Percentiles rank a stretch among this genome's conserved stretches.
Conservation (phyloP, 1,284 basidiomycete species). For the Apiotrichum mycotoxinovorans region DNA sequence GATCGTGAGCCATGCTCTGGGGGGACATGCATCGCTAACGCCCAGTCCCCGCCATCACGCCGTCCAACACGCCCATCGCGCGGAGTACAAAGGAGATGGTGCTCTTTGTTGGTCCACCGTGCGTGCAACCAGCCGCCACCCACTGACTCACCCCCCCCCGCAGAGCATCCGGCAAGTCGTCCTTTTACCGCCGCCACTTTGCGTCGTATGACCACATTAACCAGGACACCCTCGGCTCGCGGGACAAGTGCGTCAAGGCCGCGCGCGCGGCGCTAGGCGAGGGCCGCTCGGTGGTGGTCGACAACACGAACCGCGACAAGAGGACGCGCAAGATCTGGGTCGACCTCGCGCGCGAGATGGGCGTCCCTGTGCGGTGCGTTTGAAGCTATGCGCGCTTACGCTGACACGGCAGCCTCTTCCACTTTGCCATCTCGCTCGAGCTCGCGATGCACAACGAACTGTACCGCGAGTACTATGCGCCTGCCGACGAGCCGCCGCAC, state of each 20-base stretch:
- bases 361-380: slow-evolving; percentile 59
- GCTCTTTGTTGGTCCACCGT: slow-evolving; percentile 80
- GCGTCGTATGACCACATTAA: slow-evolving; percentile 76
- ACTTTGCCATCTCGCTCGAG: slow-evolving; percentile 67
- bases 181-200: slow-evolving; percentile 71
- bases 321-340: slow-evolving; percentile 67
- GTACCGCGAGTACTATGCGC: slow-evolving; percentile 63
- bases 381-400: not conserved
- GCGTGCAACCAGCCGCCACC: slow-evolving; percentile 7
- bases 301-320: slow-evolving; percentile 78
- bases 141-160: slow-evolving; percentile 1
- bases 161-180: slow-evolving; percentile 74
- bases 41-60: slow-evolving; percentile 59
- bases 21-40: slow-evolving; percentile 8
- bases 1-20: not conserved
- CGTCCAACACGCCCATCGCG: slow-evolving; percentile 61
- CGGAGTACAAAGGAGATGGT: slow-evolving; percentile 60
- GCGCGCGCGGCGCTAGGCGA: slow-evolving; percentile 59
- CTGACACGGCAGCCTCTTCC: slow-evolving; percentile 60
- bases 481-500: slow-evolving; percentile 46
- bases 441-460: slow-evolving; percentile 87
- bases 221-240: slow-evolving; percentile 69
- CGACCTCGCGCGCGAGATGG: slow-evolving; percentile 59
- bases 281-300: slow-evolving; percentile 70
- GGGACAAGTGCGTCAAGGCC: slow-evolving; percentile 68